Conservation (phyloP, 1,284 basidiomycete species). For the Grifola frondosa region DNA sequence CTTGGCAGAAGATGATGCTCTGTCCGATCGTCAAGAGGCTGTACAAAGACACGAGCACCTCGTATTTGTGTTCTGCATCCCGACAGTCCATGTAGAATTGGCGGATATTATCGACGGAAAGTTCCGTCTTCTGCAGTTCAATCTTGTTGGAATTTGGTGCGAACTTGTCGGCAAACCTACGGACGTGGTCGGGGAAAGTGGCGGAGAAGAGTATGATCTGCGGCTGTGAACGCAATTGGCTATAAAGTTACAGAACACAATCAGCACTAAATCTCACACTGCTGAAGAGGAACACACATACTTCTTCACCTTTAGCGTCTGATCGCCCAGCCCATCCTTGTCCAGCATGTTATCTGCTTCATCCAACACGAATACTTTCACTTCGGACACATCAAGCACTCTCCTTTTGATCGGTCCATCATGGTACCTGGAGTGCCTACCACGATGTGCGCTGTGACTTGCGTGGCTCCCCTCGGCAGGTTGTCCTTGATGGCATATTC, state of each 20-base stretch:
- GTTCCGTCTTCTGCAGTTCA: conserved; percentile 90
- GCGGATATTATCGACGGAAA: conserved; percentile 92
- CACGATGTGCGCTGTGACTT: conserved; percentile 86
- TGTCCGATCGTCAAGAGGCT: conserved; percentile 92
- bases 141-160: conserved; percentile 97
- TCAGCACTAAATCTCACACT: conserved; percentile 5
- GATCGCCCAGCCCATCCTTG: conserved; percentile 94
- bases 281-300: conserved; percentile 37
- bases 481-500: conserved; percentile 94
- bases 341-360: conserved; percentile 99
- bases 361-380: conserved; percentile 96
- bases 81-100: conserved; percentile 98
- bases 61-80: conserved; percentile 91
- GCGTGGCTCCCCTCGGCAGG: conserved; percentile 63
- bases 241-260: not conserved
- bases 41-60: conserved; percentile 92
- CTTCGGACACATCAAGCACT: conserved; percentile 74
- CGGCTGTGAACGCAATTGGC: conserved; percentile 39
- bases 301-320: conserved; percentile 95
- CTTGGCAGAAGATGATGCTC: conserved; percentile 96
- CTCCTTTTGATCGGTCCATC: conserved; percentile 73
- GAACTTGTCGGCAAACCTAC: conserved; percentile 87
- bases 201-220: conserved; percentile 98
- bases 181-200: conserved; percentile 95
- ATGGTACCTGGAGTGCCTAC: conserved; percentile 98